Base-by-base conservation (phyloP, 345 rosid species). In the Ailanthus altissimus region DNA sequence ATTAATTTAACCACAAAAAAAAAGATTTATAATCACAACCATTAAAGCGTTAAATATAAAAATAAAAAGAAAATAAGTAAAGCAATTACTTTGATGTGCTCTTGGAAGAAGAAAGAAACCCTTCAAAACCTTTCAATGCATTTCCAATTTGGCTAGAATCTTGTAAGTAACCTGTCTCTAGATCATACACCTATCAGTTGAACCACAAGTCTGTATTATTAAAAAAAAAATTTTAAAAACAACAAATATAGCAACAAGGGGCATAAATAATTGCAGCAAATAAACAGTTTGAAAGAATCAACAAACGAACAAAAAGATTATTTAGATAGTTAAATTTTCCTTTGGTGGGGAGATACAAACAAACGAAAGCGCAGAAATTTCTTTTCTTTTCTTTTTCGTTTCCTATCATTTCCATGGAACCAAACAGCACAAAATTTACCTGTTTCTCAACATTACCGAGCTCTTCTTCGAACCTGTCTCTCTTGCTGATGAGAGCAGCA, bases 361-460 rank as follows among this genome's bases (percentile, higher is more conserved):
- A 23, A 9, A 12, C 25, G 50, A 43, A 67, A 10, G 16, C 18
- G 12, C 43, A 15, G 13, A 67, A 67, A 14, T 5, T 6, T 43
- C 16, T 21, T 28, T 6, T 26, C 36, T 0, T 43, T n/a, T 46
- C 7, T 43, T 46, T 5, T 23, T 16, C 13, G 28, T 28, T 25
- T 28, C 25, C 2, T 69, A 49, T 21, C 26, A 13, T 18, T 25
- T 68, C n/a, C 25, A 1, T 21, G 51, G 3, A 50, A 68, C 57
- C 64, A 45, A 67, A 45, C 54, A 21, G 23, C 49, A 20, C 18
- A 63, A 69, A 46, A 63, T 6, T 1, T 26, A 91, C 95, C 93
- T 91, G 93, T 75, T 81, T 89, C 83, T 91, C 93, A 67, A 91
- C 88, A 82, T 18, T 84, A 45, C 90, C 87, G 28, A 91, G 95